Base-by-base conservation (phyloP, 2,329 filamentous ascomycete genomes). In the Talaromyces sp. region DNA sequence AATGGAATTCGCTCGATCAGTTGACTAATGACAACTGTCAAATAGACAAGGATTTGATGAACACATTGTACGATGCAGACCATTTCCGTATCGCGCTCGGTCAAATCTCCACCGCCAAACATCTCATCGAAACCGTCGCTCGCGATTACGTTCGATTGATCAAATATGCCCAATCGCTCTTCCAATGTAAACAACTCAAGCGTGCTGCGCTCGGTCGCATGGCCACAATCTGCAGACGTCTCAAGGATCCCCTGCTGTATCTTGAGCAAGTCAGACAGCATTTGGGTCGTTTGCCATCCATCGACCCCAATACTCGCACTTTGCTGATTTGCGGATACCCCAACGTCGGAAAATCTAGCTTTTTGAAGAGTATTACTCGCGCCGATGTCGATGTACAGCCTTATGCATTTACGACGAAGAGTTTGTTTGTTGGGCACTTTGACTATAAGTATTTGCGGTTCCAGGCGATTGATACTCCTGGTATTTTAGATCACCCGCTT, bases 141-240 rank as follows among this genome's bases (percentile, higher is more conserved):
- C 88, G 95, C 75, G 95, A 99, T 79, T 99, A 99, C 75, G 93
- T 99, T 68, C 92, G 95, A 70, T 87, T 99, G 54, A 87, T 96
- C 78, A 96, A 97, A 85, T 98, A 99, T 82, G 93, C 92, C 63
- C 93, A 97, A 83, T 96, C 89, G 74, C 86, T 99, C 69, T 99
- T 94, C 84, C 95, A 99, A 83, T 98, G 94, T 87, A 99, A 99
- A 83, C 93, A 98, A 84, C 88, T 99, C 74, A 99, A 99, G 88
- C 87, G 91, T 69, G 95, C 96, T 61, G 96, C 91, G 9, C 87
- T 99, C 62, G 95, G 95, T 84, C 93, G 95, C 76, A 98, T 99
- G 95, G 95, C 94, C 69, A 99, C 95, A 19, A 92, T 99, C 73
- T 92, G 92, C 82, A 95, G 93, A 83, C 89, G 93, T 69, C 83